phyloP scores from a whole-genome alignment of 768 basidiomycete species.

The Dioszegia aurantiaca region DNA sequence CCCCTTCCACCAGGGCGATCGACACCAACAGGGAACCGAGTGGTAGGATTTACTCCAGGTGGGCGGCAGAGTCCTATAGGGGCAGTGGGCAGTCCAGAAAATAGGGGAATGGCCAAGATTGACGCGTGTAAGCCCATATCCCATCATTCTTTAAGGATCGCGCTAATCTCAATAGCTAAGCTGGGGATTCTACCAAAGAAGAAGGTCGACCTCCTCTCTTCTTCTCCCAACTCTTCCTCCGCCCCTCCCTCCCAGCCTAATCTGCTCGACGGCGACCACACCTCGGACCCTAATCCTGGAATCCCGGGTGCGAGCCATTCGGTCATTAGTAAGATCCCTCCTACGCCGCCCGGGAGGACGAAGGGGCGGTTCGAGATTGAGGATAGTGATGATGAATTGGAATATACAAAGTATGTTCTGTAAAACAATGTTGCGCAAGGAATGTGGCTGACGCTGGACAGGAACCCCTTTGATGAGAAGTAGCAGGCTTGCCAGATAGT shows the following conservation, averaged over 20 bases:
- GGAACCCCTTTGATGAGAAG: conserved; percentile 46
- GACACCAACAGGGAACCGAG: conserved; percentile 10
- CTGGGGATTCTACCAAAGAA: conserved; percentile 52
- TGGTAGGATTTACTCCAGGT: conserved; percentile 8
- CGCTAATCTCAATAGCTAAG: conserved; percentile 38
- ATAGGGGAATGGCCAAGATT: conserved; percentile 34
- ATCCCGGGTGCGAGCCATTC: conserved; percentile 22
- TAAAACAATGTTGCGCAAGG: neutral
- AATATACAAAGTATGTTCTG: conserved; percentile 48
- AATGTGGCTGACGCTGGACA: conserved; percentile 19
- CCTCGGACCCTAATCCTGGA: conserved; percentile 31
- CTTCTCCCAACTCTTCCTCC: conserved; percentile 27
- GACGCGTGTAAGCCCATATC: conserved; percentile 37
- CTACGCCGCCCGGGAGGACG: conserved; percentile 37
- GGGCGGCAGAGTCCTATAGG: conserved; percentile 25
- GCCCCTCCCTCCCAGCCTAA: neutral
- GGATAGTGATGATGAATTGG: conserved; percentile 50
- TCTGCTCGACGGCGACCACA: conserved; percentile 22
- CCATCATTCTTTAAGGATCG: neutral
- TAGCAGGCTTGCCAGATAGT: neutral
- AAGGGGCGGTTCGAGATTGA: conserved; percentile 24
- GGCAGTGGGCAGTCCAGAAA: conserved; percentile 34
- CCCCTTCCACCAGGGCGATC: conserved; percentile 26
- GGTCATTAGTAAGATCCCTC: conserved; percentile 37
- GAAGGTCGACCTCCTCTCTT: conserved; percentile 46